Base-by-base conservation (phyloP, 768 basidiomycete genomes). In the Termitomyces eurrhizus region DNA sequence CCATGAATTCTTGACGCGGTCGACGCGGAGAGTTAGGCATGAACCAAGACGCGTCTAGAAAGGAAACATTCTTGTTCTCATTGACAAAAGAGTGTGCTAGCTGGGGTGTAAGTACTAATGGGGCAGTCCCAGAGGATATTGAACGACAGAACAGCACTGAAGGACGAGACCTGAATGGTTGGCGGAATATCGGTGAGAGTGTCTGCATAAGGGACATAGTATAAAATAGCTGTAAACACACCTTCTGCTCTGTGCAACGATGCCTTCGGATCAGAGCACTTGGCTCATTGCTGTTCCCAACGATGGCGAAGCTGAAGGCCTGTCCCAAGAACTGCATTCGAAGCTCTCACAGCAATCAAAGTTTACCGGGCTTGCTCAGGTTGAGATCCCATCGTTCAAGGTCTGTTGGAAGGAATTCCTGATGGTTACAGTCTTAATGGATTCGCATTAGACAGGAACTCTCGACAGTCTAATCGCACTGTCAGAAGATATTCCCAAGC, bases 191-290 rank as follows among this genome's bases (percentile, higher is more conserved):
- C 16, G 37, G 49, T 53, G 45, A 55, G 32, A 33, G 59, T 4
- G 56, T 60, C 52, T 54, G 51, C 59, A 66, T 62, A 18, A 13
- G 11, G 41, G 36, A 7, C 33, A 48, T 37, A 33, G 21, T 46
- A 52, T 65, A 53, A 59, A 72, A 65, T 59, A 66, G 64, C 59
- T 55, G 59, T 58, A 64, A 66, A 64, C 63, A 70, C 29, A 16
- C 51, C 45, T 61, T 59, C 65, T 65, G 57, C 61, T 61, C 58
- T 62, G 57, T 58, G 48, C 66, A 44, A 65, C 55, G 52, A 97
- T 97, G 95, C 95, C 95, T 60, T 95, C 93, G 70, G 95, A 97
- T 80, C 89, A 95, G 73, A 90, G 91, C 64, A 95, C 93, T 66
- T 98, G 95, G 95, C 77, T 98, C 65, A 80, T 97, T 62, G 81